These are phyloP conservation scores for Scheffersomyces titani DNA, from an alignment of 1,139 yeast genomes.

Conservation along the genomic window DNA sequence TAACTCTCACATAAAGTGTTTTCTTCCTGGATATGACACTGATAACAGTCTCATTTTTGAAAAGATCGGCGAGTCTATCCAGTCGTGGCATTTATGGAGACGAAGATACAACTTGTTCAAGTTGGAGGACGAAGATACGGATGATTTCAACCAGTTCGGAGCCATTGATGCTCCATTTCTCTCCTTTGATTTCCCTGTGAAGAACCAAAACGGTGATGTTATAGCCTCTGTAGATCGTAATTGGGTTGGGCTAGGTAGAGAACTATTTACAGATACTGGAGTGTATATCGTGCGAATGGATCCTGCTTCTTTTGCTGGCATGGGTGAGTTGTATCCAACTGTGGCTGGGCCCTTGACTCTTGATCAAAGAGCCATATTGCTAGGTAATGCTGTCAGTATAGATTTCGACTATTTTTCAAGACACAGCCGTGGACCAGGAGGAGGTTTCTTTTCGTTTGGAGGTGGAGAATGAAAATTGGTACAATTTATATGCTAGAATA, in stretches of 20 bases:
- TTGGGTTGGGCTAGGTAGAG: slow-evolving; percentile 95
- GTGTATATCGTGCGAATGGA: slow-evolving; percentile 86
- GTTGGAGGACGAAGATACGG: slow-evolving; percentile 44
- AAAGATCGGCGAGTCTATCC: slow-evolving; percentile 79
- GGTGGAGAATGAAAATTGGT: slow-evolving; percentile 16
- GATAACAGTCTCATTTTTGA: slow-evolving; percentile 44
- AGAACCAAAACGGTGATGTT: slow-evolving; percentile 56
- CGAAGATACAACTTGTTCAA: slow-evolving; percentile 79
- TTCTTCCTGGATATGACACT: slow-evolving; percentile 55
- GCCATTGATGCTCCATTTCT: slow-evolving; percentile 83
- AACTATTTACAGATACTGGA: slow-evolving; percentile 91
- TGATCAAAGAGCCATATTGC: slow-evolving; percentile 81
- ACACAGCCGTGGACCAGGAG: slow-evolving; percentile 64
- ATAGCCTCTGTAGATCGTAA: slow-evolving; percentile 84
- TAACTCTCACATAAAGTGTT: slow-evolving; percentile 81
- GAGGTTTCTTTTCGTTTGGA: slow-evolving; percentile 35
- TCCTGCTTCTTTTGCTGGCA: slow-evolving; percentile 58
- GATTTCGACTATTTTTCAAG: slow-evolving; percentile 95
- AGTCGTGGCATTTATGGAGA: slow-evolving; percentile 95
- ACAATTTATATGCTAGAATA: no score
- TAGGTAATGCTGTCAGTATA: slow-evolving; percentile 86
- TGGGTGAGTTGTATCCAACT: slow-evolving; percentile 41
- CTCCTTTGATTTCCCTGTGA: slow-evolving; percentile 82
- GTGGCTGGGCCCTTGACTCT: slow-evolving; percentile 56
- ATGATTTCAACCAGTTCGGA: slow-evolving; percentile 72